phyloP scores from a whole-genome alignment of 345 rosid species.

The Linum tenue region DNA sequence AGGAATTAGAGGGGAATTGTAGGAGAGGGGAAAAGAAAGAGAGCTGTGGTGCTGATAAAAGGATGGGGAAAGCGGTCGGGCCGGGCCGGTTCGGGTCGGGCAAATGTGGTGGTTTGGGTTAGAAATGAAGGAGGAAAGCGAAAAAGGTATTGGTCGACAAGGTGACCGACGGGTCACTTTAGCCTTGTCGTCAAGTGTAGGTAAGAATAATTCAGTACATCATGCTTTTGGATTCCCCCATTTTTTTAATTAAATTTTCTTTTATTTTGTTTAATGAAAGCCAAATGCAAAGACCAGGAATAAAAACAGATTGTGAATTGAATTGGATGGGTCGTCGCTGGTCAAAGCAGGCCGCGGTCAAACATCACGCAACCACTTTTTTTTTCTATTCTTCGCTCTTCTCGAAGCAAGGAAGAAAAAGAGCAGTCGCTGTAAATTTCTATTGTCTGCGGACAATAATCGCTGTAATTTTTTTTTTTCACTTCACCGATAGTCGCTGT shows the following conservation, averaged over 20 bases:
- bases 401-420: not conserved
- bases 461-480: not conserved
- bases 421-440: no score
- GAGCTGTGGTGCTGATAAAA: not conserved
- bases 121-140: slow-evolving; percentile 27
- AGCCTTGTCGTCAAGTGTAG: slow-evolving; percentile 24
- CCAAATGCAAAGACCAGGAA: not conserved
- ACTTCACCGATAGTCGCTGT: no score
- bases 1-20: not conserved
- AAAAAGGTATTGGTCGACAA: not conserved
- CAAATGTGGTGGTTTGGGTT: no score
- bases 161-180: not conserved
- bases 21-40: not conserved
- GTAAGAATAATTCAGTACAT: slow-evolving; percentile 18
- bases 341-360: slow-evolving; percentile 19
- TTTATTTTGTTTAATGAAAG: no score
- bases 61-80: slow-evolving; percentile 7
- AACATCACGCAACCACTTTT: slow-evolving; percentile 18
- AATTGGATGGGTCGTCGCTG: not conserved
- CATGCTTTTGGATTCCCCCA: slow-evolving; percentile 8
- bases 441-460: not conserved
- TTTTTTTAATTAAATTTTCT: not conserved
- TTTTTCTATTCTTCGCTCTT: not conserved
- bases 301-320: not conserved
- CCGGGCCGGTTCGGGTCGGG: not conserved